Evolutionary conservation across 805 yeast species (phyloP).

Genomic region (Candida methanosorbosa): DNA sequence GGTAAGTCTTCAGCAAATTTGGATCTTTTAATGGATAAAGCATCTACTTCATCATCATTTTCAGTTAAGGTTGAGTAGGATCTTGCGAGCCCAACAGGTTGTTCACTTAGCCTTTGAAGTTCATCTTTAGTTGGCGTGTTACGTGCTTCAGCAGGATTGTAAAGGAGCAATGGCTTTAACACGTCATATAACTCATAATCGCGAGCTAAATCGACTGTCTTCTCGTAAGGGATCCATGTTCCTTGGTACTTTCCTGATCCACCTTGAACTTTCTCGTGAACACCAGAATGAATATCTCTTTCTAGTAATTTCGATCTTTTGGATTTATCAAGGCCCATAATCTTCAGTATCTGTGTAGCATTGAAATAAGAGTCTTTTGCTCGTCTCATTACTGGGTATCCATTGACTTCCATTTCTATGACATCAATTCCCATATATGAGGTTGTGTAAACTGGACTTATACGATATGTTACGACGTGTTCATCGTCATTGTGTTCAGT

Average conservation of each 20-base stretch:
- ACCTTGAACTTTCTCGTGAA: constrained; percentile 64
- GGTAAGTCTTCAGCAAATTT: constrained; percentile 9
- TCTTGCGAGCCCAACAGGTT: constrained; percentile 3
- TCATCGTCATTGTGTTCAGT: not conserved
- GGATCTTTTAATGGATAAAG: constrained; percentile 18
- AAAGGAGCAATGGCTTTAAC: constrained; percentile 40
- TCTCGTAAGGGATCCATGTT: constrained; percentile 61
- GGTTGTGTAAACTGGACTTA: constrained; percentile 41
- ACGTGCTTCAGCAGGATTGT: constrained; percentile 28
- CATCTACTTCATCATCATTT: constrained; percentile 10
- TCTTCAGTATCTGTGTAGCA: constrained; percentile 63
- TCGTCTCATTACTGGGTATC: constrained; percentile 60
- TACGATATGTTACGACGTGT: constrained; percentile 4
- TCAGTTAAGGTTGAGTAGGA: constrained; percentile 13
- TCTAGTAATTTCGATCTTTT: constrained; percentile 56
- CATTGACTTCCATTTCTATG: constrained; percentile 50
- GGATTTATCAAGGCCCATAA: constrained; percentile 61
- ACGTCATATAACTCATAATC: constrained; percentile 50
- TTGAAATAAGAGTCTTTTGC: constrained; percentile 56
- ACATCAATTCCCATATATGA: constrained; percentile 57
- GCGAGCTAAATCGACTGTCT: constrained; percentile 50
- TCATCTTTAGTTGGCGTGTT: constrained; percentile 42
- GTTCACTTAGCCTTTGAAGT: constrained; percentile 2
- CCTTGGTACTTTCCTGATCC: constrained; percentile 74
- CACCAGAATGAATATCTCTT: constrained; percentile 53